These are phyloP conservation scores for Trametes gibbosa DNA, from an alignment of 768 basidiomycete genomes.

Conservation along the genomic window DNA sequence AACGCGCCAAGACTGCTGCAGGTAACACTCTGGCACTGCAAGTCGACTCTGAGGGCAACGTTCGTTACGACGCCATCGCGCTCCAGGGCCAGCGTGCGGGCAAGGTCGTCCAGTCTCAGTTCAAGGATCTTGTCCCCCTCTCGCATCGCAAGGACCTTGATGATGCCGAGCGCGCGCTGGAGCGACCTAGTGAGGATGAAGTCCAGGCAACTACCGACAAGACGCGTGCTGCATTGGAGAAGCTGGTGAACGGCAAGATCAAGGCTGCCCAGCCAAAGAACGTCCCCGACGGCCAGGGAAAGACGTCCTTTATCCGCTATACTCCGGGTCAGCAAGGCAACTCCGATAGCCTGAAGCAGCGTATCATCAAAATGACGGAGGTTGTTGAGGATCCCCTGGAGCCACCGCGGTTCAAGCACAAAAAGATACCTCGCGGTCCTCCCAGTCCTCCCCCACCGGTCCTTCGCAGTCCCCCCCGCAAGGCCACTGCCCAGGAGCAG, in stretches of 20 bases:
- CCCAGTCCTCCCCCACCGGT: constrained; percentile 97
- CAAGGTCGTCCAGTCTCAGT: constrained; percentile 88
- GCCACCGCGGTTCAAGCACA: constrained; percentile 96
- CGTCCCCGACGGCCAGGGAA: constrained; percentile 80
- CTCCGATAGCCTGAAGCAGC: constrained; percentile 72
- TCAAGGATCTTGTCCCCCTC: constrained; percentile 96
- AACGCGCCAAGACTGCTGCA: constrained; percentile 61
- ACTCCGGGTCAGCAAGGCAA: constrained; percentile 90
- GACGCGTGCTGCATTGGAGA: constrained; percentile 89
- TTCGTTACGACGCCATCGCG: constrained; percentile 96
- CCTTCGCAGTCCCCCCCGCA: constrained; percentile 90
- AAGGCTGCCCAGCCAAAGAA: constrained; percentile 98
- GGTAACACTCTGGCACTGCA: constrained; percentile 96
- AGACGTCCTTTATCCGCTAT: constrained; percentile 91
- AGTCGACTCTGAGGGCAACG: constrained; percentile 95
- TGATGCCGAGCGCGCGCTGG: constrained; percentile 73
- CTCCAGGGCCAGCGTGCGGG: constrained; percentile 89
- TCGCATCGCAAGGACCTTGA: constrained; percentile 84
- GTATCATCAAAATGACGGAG: constrained; percentile 99
- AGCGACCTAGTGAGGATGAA: constrained; percentile 91
- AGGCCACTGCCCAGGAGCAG: constrained; percentile 95
- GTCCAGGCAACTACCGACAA: constrained; percentile 88
- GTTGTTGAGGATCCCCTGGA: constrained; percentile 97
- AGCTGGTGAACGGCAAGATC: constrained; percentile 92
- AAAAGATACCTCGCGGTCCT: constrained; percentile 96